These are phyloP conservation scores for Hymenoscyphus linearis DNA, from an alignment of 2,329 filamentous ascomycete species.

Conservation along the genomic window DNA sequence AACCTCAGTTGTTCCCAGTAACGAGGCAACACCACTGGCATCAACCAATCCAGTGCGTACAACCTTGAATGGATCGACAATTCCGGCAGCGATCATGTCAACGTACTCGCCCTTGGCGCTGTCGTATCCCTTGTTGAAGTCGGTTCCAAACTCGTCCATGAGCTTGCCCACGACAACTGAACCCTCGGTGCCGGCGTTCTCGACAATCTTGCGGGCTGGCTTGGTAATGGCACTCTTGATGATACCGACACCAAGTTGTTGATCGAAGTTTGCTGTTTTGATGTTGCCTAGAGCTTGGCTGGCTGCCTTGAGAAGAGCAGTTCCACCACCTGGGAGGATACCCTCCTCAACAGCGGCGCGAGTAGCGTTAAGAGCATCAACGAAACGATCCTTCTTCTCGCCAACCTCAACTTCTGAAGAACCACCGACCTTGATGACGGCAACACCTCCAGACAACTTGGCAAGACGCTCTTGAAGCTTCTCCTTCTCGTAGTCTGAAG, in stretches of 20 bases:
- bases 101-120: conserved; percentile 96
- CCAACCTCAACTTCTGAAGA: conserved; percentile 97
- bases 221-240: conserved; percentile 97
- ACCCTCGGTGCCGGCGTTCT: conserved; percentile 95
- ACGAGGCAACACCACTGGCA: conserved; percentile 90
- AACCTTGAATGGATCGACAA: conserved; percentile 98
- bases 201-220: conserved; percentile 89
- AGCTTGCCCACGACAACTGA: conserved; percentile 97
- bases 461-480: conserved; percentile 99
- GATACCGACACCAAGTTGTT: conserved; percentile 96
- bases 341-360: conserved; percentile 98
- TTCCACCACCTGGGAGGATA: conserved; percentile 97
- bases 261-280: conserved; percentile 94
- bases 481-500: conserved; percentile 99
- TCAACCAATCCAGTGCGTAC: conserved; percentile 94
- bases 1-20: conserved; percentile 96
- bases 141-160: conserved; percentile 80
- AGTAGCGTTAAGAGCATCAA: conserved; percentile 96
- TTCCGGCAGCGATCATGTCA: conserved; percentile 96
- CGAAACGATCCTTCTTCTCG: conserved; percentile 99
- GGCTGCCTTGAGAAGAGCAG: conserved; percentile 94
- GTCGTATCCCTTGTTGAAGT: conserved; percentile 99
- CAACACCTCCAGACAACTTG: conserved; percentile 97
- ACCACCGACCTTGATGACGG: conserved; percentile 98
- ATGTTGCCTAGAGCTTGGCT: conserved; percentile 77